Evolutionary conservation across 1,284 basidiomycete species (phyloP), one percentile per base, ranked within the genome.

Genomic region (Kalmanozyma brasiliensis): DNA sequence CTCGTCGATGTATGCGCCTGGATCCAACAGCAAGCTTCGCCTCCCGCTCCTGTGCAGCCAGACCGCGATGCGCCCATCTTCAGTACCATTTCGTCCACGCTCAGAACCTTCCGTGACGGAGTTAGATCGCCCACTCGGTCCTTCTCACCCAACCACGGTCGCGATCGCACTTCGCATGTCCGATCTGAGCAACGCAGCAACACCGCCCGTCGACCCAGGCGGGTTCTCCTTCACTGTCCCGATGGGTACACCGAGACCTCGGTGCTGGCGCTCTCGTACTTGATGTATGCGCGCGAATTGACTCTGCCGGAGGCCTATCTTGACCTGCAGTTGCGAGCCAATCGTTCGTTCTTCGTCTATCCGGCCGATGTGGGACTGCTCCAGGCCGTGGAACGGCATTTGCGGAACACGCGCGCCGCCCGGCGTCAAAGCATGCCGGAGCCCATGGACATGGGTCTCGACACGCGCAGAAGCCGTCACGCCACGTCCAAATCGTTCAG

Each of bases 281-380:
- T 97, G 68, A 98, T 98, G 94, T 88, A 89, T 34, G 85, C 90
- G 44, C 88, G 83, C 81, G 86, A 71, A 77, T 89, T 82, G 29
- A 82, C 86, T 42, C 86, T 97, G 11, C 91, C 94, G 4, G 92
- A 94, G 78, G 94, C 94, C 16, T 98, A 82, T 86, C 86, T 85
- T 86, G 90, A 86, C 84, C 87, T 84, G 79, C 93, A 90, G 88
- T 66, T 90, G 85, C 80, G 82, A 4, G 82, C 84, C 35, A 80
- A 85, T 26, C 82, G 87, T 32, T 85, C 84, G n/a, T 98, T 98
- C 85, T 98, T 96, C 76, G 91, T 98, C 46, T 97, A 96, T 82
- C 88, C 89, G 44, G 85, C 85, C 36, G 94, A 97, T 82, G 83
- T 94, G 48, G 86, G 86, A 0, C 81, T 95, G n/a, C 84, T 98